These are phyloP conservation scores for Backusella westeae DNA, from an alignment of 192 early-diverging fungal species.

Conservation along the genomic window DNA sequence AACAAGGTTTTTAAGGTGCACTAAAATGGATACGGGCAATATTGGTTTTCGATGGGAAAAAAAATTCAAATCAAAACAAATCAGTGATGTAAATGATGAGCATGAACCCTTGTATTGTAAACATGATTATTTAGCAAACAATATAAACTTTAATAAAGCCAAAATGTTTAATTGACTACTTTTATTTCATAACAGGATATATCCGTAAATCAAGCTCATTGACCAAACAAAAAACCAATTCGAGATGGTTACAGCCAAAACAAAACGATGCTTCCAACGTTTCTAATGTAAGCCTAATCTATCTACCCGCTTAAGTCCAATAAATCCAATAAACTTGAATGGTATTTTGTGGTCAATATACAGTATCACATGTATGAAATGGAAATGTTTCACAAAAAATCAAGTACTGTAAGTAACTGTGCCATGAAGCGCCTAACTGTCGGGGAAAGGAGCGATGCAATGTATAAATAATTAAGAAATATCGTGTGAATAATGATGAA, in stretches of 20 bases:
- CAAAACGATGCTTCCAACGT: conserved; percentile 6
- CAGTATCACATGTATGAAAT: neutral
- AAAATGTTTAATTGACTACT: neutral
- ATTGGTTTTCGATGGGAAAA: neutral
- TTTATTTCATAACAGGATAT: neutral
- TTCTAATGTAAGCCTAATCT: conserved; percentile 2
- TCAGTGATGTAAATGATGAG: conserved; percentile 2
- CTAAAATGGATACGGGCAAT: conserved; percentile 1
- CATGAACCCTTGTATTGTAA: neutral
- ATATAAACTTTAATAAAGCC: neutral
- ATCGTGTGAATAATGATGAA: conserved; percentile 3
- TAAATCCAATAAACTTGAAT: neutral
- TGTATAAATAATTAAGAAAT: conserved; percentile 5
- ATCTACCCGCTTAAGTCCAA: neutral
- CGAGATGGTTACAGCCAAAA: neutral
- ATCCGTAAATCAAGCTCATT: neutral
- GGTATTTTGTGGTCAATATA: conserved; percentile 4
- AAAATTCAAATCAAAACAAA: neutral
- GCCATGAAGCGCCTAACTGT: neutral
- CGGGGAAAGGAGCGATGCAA: conserved; percentile 5
- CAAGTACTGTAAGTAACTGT: neutral
- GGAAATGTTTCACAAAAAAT: neutral
- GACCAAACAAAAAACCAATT: neutral
- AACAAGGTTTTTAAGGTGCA: neutral
- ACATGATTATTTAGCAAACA: neutral